phyloP scores from a whole-genome alignment of 2,329 filamentous ascomycete genomes.

The Alternaria brassicicola region DNA sequence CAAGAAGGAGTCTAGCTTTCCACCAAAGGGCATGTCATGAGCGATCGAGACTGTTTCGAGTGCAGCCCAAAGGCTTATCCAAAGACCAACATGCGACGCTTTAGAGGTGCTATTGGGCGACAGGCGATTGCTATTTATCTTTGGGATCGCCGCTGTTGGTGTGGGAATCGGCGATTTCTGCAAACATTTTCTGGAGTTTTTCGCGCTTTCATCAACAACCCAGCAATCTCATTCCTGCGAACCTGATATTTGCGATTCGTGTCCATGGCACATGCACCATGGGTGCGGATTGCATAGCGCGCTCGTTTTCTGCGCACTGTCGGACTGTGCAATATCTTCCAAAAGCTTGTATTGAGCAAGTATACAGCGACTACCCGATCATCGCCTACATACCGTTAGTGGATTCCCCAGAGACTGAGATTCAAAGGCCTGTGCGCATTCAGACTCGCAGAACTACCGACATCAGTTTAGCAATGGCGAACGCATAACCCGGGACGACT shows the following conservation, averaged over 20 bases:
- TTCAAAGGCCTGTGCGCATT: neutral
- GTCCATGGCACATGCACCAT: neutral
- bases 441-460: neutral
- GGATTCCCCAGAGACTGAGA: neutral
- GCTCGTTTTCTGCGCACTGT: neutral
- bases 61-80: neutral
- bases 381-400: neutral
- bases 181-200: neutral
- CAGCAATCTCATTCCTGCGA: neutral
- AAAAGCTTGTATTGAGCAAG: neutral
- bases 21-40: constrained; percentile 61
- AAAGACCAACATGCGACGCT: neutral
- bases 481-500: neutral
- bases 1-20: constrained; percentile 75
- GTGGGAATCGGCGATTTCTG: neutral
- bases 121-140: neutral
- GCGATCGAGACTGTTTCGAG: neutral
- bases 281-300: neutral
- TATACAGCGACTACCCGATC: neutral
- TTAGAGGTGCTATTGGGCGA: neutral
- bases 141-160: neutral
- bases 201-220: neutral
- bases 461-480: neutral
- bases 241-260: neutral
- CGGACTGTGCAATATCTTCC: neutral